phyloP scores from a whole-genome alignment of 768 basidiomycete species.

The Fibroporia radiculosa region DNA sequence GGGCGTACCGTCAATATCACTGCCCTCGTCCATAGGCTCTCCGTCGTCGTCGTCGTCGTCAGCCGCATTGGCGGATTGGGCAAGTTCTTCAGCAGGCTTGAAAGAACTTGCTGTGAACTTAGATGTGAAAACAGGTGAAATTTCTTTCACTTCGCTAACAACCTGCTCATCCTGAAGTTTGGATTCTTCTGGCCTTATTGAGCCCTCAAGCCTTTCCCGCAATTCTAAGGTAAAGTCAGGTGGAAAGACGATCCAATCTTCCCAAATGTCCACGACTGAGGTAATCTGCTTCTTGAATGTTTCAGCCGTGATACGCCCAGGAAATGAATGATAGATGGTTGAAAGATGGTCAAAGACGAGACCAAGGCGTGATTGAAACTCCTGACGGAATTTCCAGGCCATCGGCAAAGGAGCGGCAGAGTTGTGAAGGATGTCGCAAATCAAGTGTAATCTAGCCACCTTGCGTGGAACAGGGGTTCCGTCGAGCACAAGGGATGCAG shows the following conservation, averaged over 20 bases:
- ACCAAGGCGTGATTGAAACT: conserved; percentile 88
- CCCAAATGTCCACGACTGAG: conserved; percentile 90
- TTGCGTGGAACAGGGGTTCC: conserved; percentile 97
- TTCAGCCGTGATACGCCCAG: conserved; percentile 92
- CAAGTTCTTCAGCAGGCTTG: conserved; percentile 51
- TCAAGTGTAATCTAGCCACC: conserved; percentile 87
- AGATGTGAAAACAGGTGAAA: conserved; percentile 31
- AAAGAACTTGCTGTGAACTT: conserved; percentile 77
- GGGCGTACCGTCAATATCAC: conserved; percentile 46
- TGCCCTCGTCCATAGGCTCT: conserved; percentile 34
- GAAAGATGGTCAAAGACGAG: conserved; percentile 94
- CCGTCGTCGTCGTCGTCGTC: conserved; percentile 31
- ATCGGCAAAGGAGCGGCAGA: conserved; percentile 90
- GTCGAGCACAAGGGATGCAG: conserved; percentile 81
- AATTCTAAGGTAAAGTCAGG: conserved; percentile 77
- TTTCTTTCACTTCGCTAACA: conserved; percentile 23
- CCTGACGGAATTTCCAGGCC: conserved; percentile 95
- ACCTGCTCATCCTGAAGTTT: conserved; percentile 19
- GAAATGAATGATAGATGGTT: conserved; percentile 91
- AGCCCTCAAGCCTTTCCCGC: conserved; percentile 67
- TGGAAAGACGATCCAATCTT: conserved; percentile 96
- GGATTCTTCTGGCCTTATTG: conserved; percentile 21
- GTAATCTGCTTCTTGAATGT: conserved; percentile 92
- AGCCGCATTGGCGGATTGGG: conserved; percentile 17
- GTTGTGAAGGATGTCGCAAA: conserved; percentile 97